Conservation (phyloP, 163 green algal species). For the Chlamydomonas reinhardtii region DNA sequence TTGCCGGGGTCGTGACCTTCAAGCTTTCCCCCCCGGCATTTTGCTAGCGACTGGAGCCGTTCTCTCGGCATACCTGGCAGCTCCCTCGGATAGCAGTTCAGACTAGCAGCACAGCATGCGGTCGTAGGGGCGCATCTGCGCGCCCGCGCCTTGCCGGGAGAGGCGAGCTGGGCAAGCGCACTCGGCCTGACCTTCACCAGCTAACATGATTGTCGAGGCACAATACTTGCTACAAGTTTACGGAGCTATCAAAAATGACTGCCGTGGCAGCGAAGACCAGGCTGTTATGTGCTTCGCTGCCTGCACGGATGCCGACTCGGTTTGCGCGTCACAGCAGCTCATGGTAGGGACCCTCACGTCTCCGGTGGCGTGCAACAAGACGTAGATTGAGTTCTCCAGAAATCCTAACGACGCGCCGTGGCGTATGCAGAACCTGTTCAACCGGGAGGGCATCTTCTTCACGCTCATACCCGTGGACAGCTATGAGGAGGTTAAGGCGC, state of each 20-base stretch:
- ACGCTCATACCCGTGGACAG: constrained; percentile 73
- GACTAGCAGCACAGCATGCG: no score
- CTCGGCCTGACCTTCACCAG: no score
- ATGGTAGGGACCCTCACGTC: constrained; percentile 57
- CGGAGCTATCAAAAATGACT: constrained; percentile 71
- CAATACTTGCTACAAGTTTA: constrained; percentile 62
- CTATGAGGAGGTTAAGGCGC: constrained; percentile 75
- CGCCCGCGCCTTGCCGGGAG: no score
- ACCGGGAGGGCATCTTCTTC: constrained; percentile 64
- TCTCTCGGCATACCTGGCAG: no score
- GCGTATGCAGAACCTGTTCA: constrained; percentile 58
- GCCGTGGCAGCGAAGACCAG: constrained; percentile 67
- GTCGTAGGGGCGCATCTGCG: no score
- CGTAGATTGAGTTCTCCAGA: no score
- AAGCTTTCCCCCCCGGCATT: no score
- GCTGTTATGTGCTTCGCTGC: constrained; percentile 77
- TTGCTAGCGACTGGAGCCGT: no score
- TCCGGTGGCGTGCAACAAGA: no score
- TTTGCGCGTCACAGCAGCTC: constrained; percentile 76
- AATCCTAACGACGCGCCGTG: neutral
- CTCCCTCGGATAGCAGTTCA: no score
- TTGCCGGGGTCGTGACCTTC: no score
- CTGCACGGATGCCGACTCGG: constrained; percentile 72
- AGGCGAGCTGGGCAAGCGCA: no score
- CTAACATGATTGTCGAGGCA: constrained; percentile 58